These are phyloP conservation scores for Apiotrichum mycotoxinovorans DNA, from an alignment of 1,284 basidiomycete species.

Conservation along the genomic window DNA sequence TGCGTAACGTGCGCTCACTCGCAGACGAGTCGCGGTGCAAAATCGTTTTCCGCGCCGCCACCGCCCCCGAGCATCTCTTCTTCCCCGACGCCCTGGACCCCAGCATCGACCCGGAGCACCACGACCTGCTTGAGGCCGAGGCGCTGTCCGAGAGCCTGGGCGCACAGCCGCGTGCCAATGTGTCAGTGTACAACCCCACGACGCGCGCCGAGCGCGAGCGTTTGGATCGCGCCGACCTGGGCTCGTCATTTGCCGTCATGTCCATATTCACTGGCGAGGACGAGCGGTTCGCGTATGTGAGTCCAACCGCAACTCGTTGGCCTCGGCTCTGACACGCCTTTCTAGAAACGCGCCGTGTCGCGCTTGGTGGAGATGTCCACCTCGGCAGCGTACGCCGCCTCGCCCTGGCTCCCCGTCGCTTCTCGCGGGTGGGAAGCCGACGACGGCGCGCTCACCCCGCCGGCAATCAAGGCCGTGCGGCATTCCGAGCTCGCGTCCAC, in stretches of 20 bases:
- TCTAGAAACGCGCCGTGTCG: slow-evolving; percentile 60
- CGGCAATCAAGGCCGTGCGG: neutral
- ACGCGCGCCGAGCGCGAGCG: slow-evolving; percentile 27
- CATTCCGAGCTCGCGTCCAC: neutral
- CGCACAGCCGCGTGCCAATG: slow-evolving; percentile 60
- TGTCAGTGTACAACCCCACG: slow-evolving; percentile 56
- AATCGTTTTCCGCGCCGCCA: slow-evolving; percentile 52
- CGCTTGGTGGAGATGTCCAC: slow-evolving; percentile 65
- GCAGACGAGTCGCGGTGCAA: slow-evolving; percentile 51
- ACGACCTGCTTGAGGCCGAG: slow-evolving; percentile 58
- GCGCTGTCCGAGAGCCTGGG: slow-evolving; percentile 58
- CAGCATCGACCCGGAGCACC: slow-evolving; percentile 18
- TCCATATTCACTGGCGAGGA: slow-evolving; percentile 68
- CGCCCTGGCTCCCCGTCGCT: slow-evolving; percentile 47
- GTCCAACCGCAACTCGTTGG: slow-evolving; percentile 8
- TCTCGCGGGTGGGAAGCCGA: slow-evolving; percentile 50
- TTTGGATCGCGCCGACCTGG: slow-evolving; percentile 48
- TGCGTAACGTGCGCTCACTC: neutral
- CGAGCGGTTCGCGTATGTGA: slow-evolving; percentile 65
- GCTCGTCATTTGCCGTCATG: slow-evolving; percentile 47
- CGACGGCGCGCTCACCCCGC: neutral
- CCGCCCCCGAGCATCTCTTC: slow-evolving; percentile 58
- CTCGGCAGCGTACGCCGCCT: slow-evolving; percentile 52
- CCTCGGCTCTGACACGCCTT: neutral
- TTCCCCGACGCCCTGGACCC: slow-evolving; percentile 56